A percentile compares a stretch with the other conserved stretches of the same genome.
These are phyloP conservation scores for Diplocarpon mali DNA, from an alignment of 2,329 filamentous ascomycete species.

Conservation along the genomic window DNA sequence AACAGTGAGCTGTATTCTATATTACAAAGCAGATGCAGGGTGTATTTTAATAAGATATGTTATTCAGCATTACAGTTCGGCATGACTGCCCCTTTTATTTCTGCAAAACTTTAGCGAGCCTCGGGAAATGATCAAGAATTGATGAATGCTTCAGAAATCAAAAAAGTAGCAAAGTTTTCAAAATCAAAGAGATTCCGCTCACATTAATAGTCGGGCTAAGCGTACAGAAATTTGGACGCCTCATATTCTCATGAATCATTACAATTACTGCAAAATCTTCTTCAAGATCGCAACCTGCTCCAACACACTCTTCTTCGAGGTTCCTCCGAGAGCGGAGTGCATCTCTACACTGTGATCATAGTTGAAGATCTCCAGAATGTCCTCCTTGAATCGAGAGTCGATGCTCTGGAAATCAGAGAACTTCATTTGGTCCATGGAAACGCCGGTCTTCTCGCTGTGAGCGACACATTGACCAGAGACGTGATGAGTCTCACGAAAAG, in stretches of 20 bases:
- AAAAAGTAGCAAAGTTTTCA: too few species aligned
- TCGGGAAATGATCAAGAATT: too few species aligned
- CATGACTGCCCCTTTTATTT: too few species aligned
- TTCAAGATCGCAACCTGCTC: slow-evolving; percentile 49
- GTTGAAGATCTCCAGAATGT: slow-evolving; percentile 62
- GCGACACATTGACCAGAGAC: slow-evolving; percentile 64
- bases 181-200: too few species aligned
- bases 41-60: background rate
- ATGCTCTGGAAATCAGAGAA: slow-evolving; percentile 57
- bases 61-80: too few species aligned
- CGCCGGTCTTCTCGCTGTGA: slow-evolving; percentile 45
- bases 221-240: background rate
- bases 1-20: too few species aligned
- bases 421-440: slow-evolving; percentile 59
- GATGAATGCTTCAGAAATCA: too few species aligned
- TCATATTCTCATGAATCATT: background rate
- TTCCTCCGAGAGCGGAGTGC: slow-evolving; percentile 66
- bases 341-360: slow-evolving; percentile 78
- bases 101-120: too few species aligned
- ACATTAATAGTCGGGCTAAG: background rate
- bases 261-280: slow-evolving; percentile 10
- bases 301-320: slow-evolving; percentile 55
- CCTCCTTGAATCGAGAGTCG: slow-evolving; percentile 58
- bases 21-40: too few species aligned
- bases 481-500: slow-evolving; percentile 72